Conservation (phyloP, 140 eudicot species). For the Anethum foeniculum region DNA sequence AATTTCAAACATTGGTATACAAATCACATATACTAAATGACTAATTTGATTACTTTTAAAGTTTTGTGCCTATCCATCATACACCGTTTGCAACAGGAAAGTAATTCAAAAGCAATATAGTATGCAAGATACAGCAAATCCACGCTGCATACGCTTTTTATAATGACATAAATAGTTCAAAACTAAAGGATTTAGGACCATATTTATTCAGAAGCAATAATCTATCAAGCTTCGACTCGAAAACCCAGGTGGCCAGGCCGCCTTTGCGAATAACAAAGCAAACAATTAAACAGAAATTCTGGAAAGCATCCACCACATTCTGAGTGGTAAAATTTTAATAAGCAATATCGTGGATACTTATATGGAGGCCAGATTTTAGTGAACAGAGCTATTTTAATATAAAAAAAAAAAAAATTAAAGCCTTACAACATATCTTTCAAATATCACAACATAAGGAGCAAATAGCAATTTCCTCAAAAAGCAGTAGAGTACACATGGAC, state of each 20-base stretch:
- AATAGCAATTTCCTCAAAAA: background rate
- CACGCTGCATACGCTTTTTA: background rate
- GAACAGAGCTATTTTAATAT: background rate
- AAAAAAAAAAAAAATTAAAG: no score
- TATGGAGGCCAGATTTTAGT: background rate
- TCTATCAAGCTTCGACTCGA: background rate
- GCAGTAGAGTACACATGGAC: background rate
- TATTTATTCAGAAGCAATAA: background rate
- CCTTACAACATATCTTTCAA: background rate
- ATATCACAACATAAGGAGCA: background rate
- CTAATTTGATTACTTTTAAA: background rate
- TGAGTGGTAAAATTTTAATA: background rate
- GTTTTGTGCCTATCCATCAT: background rate
- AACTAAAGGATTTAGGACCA: background rate
- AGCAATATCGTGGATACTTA: background rate
- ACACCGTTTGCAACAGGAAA: background rate
- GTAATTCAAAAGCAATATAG: background rate
- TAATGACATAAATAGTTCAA: background rate
- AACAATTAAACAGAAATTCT: background rate
- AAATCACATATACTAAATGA: background rate
- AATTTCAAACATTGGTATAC: background rate
- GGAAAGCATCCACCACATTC: background rate
- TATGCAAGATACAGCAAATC: background rate
- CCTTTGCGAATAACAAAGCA: background rate
- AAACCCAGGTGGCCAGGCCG: background rate